Base-by-base conservation (phyloP, 352 stramenopile genomes). In the Paralagenidium karlingii region DNA sequence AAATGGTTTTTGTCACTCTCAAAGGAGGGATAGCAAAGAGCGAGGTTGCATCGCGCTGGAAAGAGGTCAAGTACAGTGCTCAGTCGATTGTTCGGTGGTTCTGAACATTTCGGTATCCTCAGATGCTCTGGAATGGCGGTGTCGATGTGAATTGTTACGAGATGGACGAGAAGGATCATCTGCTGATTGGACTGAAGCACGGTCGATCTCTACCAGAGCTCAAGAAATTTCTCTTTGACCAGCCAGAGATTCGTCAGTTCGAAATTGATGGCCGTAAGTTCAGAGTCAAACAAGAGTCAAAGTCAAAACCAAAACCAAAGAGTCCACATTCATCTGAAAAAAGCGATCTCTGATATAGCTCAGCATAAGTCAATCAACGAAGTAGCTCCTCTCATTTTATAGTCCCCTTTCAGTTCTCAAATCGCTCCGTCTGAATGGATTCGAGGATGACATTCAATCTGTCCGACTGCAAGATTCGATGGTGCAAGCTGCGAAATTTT, bases 1-100 rank as follows among this genome's bases (percentile, higher is more conserved):
- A 87, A 34, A 87, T 88, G 74, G 53, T 88, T 6, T 88, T 88
- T 36, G 70, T 85, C 41, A 82, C 66, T 28, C 48, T 88, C 12
- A 27, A 30, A 8, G n/a, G 20, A 21, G 29, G 39, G 24, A n/a
- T 40, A 1, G 8, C 13, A n/a, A 51, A 39, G 0, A 24, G 40
- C 29, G 61, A 63, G 5, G 20, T 84, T 32, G 74, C 74, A n/a
- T 52, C 60, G 26, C 55, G 63, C 18, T 87, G 69, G 74, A 87
- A 87, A 71, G 63, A 82, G 60, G 68, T 83, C 16, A 7, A 7
- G 13, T 36, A 16, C 24, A 40, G 31, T n/a, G n/a, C n/a, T n/a
- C n/a, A n/a, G n/a, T n/a, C n/a, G n/a, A n/a, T n/a, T n/a, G n/a
- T n/a, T n/a, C n/a, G n/a, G n/a, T n/a, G n/a, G n/a, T n/a, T n/a